Evolutionary conservation across 108 stramenopile species (phyloP), one percentile per base, ranked within the genome.

Genomic region (Phaeodactylum tricornutum): DNA sequence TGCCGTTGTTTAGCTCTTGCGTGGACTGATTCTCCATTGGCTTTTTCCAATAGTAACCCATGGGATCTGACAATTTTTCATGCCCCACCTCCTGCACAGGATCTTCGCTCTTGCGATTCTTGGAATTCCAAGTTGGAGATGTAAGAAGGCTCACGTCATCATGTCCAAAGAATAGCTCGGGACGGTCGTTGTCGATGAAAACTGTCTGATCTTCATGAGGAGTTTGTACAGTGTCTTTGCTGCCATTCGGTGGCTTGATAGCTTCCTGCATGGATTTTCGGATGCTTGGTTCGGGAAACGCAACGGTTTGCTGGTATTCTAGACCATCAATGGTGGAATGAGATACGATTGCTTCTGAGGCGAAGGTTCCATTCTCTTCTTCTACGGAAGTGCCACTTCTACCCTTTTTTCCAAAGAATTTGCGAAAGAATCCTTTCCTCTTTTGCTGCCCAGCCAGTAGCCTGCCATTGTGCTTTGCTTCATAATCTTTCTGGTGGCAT

Each of bases 121-220:
- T 20, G 22, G 40, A 27, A 55, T 43, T 19, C 15, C 29, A 42
- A 8, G 53, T 43, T 3, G 53, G 53, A 2, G 24, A 27, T 25
- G 53, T 55, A 2, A 55, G 15, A 15, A 42, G 29, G 27, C 37
- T 41, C 3, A 55, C 53, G 8, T 55, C 53, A 43, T 55, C 53
- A 22, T 55, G 53, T 24, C 29, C 15, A 37, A 41, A 41, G 9
- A 20, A 5, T 6, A 41, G 16, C 5, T 41, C 39, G 5, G 39
- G 39, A n/a, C 39, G 39, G 12, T 34, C 11, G 21, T 14, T 41
- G 6, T 41, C 21, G 39, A 9, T 41, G 39, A 12, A 34, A 8
- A 11, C 11, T 34, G 8, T 34, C 12, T 12, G 33, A 8, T 34
- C 12, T 12, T 34, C 12, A 12, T 34, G 33, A 34, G 33, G 33